These are phyloP conservation scores for Purshia tridentata DNA, from an alignment of 306 rosid genomes.

Conservation along the genomic window DNA sequence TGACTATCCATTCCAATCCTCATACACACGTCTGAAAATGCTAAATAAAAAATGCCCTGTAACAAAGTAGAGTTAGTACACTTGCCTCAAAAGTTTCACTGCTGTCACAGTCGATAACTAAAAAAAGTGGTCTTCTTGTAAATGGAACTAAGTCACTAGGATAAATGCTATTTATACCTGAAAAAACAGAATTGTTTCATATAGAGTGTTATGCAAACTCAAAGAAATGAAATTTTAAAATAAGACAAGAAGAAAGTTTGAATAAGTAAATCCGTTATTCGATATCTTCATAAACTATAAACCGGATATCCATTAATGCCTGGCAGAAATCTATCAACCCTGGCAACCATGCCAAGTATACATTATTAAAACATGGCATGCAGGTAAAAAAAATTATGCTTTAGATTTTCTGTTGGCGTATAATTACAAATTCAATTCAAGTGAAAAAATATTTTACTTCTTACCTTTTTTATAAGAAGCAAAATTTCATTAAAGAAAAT, in stretches of 20 bases:
- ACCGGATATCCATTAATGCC: too few relatives aligned
- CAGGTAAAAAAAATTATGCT: background rate
- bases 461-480: background rate
- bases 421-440: constrained; percentile 2
- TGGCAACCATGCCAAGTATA: too few relatives aligned
- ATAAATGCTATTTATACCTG: constrained; percentile 81
- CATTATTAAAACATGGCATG: background rate
- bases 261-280: background rate
- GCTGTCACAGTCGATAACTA: constrained; percentile 74
- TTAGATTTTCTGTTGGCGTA: background rate
- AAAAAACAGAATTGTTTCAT: constrained; percentile 21
- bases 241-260: background rate
- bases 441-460: background rate
- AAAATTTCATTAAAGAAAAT: too few relatives aligned
- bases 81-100: constrained; percentile 92
- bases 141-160: constrained; percentile 85
- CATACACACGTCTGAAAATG: background rate
- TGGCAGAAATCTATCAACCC: constrained; percentile 9
- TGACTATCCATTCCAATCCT: background rate
- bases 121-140: constrained; percentile 87
- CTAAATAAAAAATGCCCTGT: background rate
- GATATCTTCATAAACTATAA: background rate
- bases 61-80: constrained; percentile 5
- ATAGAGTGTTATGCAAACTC: constrained; percentile 15
- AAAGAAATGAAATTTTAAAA: background rate